Evolutionary conservation across 1,284 basidiomycete genomes (phyloP).

Genomic region (Ganoderma leucocontextum): DNA sequence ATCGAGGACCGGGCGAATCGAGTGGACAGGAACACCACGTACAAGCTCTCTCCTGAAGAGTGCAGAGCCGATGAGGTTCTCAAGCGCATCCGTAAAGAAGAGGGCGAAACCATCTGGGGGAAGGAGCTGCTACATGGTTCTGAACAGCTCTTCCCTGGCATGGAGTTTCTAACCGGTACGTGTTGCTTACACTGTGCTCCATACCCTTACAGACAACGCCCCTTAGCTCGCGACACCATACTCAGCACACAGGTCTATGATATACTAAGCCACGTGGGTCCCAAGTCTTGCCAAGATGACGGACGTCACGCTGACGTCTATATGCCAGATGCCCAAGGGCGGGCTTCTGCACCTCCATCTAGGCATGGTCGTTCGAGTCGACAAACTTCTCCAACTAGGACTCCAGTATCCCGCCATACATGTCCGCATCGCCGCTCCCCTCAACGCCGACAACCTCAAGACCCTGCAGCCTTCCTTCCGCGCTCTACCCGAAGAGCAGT

Average conservation of each 20-base stretch:
- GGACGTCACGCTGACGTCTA: not conserved
- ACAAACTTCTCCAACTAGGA: constrained; percentile 59
- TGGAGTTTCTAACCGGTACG: constrained; percentile 76
- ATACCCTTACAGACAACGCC: not conserved
- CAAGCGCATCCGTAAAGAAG: constrained; percentile 59
- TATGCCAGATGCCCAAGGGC: constrained; percentile 78
- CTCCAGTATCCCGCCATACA: constrained; percentile 65
- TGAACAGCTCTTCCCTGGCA: constrained; percentile 71
- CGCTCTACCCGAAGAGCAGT: constrained; percentile 49
- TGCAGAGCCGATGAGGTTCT: constrained; percentile 62
- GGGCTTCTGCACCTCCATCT: constrained; percentile 75
- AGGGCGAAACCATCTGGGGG: constrained; percentile 66
- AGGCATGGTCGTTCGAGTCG: constrained; percentile 69
- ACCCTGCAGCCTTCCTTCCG: constrained; percentile 58
- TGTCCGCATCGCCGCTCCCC: constrained; percentile 51
- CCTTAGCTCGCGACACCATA: constrained; percentile 62
- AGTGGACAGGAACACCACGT: constrained; percentile 43
- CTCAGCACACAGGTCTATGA: constrained; percentile 65
- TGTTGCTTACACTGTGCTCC: not conserved
- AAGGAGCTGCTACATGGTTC: constrained; percentile 41
- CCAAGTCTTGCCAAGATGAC: not conserved
- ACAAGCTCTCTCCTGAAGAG: constrained; percentile 50
- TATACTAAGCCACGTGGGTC: constrained; percentile 62
- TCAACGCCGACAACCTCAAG: constrained; percentile 50
- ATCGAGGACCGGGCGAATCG: constrained; percentile 57